A percentile compares a stretch with the other conserved stretches of the same genome.
phyloP scores from a whole-genome alignment of 73 alveolate genomes.

The Urostyla sp. region DNA sequence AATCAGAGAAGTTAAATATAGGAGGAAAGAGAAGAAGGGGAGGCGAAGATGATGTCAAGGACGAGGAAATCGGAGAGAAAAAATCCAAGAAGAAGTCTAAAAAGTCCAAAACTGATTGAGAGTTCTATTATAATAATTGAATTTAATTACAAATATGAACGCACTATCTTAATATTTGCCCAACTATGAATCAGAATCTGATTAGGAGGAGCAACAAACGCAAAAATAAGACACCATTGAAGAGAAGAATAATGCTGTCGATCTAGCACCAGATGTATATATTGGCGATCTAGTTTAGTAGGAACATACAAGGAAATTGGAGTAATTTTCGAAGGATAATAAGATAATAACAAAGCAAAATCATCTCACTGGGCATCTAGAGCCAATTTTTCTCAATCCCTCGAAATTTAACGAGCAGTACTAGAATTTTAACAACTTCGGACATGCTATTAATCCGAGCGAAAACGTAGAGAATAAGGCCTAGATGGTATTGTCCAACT shows the following conservation, averaged over 20 bases:
- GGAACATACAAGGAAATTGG: not conserved
- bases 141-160: not conserved
- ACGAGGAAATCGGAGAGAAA: not conserved
- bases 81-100: conserved; percentile 7
- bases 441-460: conserved; percentile 79
- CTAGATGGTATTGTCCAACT: conserved; percentile 26
- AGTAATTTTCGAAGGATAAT: conserved; percentile 8
- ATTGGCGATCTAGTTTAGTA: conserved; percentile 19
- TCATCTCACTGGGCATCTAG: conserved; percentile 77
- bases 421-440: conserved; percentile 78
- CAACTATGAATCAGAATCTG: not conserved
- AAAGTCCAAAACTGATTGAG: not conserved
- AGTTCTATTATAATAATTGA: not conserved
- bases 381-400: conserved; percentile 61
- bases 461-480: conserved; percentile 52
- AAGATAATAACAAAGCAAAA: conserved; percentile 53
- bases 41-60: not conserved
- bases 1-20: conserved; percentile 9
- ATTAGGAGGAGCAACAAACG: not conserved
- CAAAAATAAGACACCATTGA: not conserved
- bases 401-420: conserved; percentile 79
- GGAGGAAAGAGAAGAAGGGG: conserved; percentile 9
- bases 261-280: conserved; percentile 52
- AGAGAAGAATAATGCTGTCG: not conserved
- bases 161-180: not conserved